phyloP scores from a whole-genome alignment of 2,329 filamentous ascomycete genomes.

The Fusarium tupiense region DNA sequence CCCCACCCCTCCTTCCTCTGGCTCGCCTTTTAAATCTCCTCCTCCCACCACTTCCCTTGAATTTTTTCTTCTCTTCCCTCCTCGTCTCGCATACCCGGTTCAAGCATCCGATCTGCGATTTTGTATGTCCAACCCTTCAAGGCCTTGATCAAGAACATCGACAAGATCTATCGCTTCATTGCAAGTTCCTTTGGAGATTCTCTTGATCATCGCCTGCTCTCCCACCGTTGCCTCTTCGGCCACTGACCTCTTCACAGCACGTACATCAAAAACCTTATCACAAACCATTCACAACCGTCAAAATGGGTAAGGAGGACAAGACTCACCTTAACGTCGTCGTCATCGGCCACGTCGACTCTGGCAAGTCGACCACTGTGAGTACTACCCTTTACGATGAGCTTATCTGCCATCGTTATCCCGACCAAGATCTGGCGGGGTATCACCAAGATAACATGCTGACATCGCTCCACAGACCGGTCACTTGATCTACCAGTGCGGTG shows the following conservation, averaged over 20 bases:
- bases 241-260: slow-evolving; percentile 39
- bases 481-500: slow-evolving; percentile 99
- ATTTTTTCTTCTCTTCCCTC: slow-evolving; percentile 52
- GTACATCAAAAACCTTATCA: slow-evolving; percentile 36
- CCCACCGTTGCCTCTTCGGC: neutral
- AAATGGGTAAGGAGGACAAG: slow-evolving; percentile 88
- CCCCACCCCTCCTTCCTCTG: slow-evolving; percentile 50
- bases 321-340: slow-evolving; percentile 97
- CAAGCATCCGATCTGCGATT: slow-evolving; percentile 57
- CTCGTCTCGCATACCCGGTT: slow-evolving; percentile 57
- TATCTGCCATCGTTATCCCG: slow-evolving; percentile 12
- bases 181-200: slow-evolving; percentile 1
- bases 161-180: slow-evolving; percentile 15
- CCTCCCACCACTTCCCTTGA: slow-evolving; percentile 50
- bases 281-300: slow-evolving; percentile 46
- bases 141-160: slow-evolving; percentile 20
- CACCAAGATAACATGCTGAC: slow-evolving; percentile 30
- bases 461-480: slow-evolving; percentile 69
- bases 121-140: slow-evolving; percentile 44
- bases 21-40: slow-evolving; percentile 52
- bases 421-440: slow-evolving; percentile 17
- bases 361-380: slow-evolving; percentile 97
- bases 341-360: slow-evolving; percentile 99
- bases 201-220: slow-evolving; percentile 7
- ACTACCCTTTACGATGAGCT: slow-evolving; percentile 28